Conservation (phyloP, 495 filamentous ascomycete genomes). For the Aspergillus campestris region DNA sequence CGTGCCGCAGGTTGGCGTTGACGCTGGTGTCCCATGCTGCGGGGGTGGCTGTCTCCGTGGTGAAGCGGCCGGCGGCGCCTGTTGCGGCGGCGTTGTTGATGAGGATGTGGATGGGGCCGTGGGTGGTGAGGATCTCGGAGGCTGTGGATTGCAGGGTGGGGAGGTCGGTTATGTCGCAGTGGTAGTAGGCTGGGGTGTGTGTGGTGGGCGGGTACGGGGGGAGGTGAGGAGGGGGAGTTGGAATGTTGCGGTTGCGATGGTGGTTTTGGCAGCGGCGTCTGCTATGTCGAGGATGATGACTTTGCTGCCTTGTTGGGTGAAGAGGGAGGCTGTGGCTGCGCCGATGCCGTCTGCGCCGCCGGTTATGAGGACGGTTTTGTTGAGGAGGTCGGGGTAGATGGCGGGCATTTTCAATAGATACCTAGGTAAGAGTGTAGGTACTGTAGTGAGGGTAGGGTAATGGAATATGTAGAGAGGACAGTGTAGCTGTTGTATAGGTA, state of each 20-base stretch:
- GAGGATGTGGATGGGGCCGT: slow-evolving; percentile 25
- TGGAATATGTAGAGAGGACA: too few relatives aligned
- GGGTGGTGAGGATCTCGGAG: slow-evolving; percentile 16
- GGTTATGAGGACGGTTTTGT: slow-evolving; percentile 42
- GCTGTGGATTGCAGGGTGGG: slow-evolving; percentile 12
- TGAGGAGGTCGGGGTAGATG: slow-evolving; percentile 22
- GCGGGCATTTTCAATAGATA: slow-evolving; percentile 6
- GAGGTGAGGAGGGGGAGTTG: not conserved
- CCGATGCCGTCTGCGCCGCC: slow-evolving; percentile 47
- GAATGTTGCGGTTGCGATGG: not conserved
- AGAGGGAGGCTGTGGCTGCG: slow-evolving; percentile 34
- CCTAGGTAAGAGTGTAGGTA: too few relatives aligned
- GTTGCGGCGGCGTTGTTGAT: slow-evolving; percentile 31
- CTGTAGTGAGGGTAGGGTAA: too few relatives aligned
- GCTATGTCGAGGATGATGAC: slow-evolving; percentile 42
- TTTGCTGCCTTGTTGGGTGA: slow-evolving; percentile 37
- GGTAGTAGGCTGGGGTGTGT: slow-evolving; percentile 7
- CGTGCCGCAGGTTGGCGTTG: slow-evolving; percentile 21
- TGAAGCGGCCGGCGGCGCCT: slow-evolving; percentile 9
- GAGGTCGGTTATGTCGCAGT: slow-evolving; percentile 39
- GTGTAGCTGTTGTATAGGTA: too few relatives aligned
- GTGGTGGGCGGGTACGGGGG: not conserved
- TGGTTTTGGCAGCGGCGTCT: slow-evolving; percentile 12
- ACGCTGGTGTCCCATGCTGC: slow-evolving; percentile 19
- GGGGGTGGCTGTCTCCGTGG: slow-evolving; percentile 16